Evolutionary conservation across 2,329 filamentous ascomycete genomes (phyloP), one percentile per base, ranked within the genome.

Genomic region (Pseudogymnoascus destructans): DNA sequence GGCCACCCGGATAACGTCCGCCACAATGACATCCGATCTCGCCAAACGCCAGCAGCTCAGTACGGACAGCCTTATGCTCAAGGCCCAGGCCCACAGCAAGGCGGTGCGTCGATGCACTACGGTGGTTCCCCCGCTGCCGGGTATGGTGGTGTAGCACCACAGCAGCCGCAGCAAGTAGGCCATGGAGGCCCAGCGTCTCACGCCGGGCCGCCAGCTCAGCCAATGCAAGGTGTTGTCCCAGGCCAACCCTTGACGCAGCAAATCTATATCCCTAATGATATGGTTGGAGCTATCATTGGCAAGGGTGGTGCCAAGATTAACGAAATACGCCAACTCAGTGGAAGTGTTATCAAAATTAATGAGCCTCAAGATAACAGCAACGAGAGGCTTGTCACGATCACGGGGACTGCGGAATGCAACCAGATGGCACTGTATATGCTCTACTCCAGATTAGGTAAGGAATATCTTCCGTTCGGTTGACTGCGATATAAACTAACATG

Each of bases 361-460:
- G 93, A 98, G 72, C 93, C 93, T 1, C 93, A 96, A 72, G 93
- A 97, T 73, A 97, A 95, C 74, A 97, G 89, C 79, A 98, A 97
- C 69, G 93, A 98, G 77, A 86, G 93, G 62, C 77, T 98, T 60
- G 93, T 98, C 59, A 98, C 93, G 13, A 95, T 98, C 66, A 96
- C 93, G 1, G 93, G 93, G 63, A 97, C 93, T 5, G 90, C 95
- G 67, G 93, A 98, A 74, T 96, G 90, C 77, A 98, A 98, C 75
- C 89, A 95, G 69, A 97, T 98, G 91, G 93, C 93, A n/a, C 75
- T 98, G 59, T 98, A 97, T 75, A 96, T 98, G 91, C 82, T 98
- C 58, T 98, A 98, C 74, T 95, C 89, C 61, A 84, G 93, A 79
- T 86, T 98, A 71, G 93, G 93, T 95, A 72, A 76, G 78, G 61